Base-by-base conservation (phyloP, 2,329 filamentous ascomycete genomes). In the Colletotrichum limetticola region DNA sequence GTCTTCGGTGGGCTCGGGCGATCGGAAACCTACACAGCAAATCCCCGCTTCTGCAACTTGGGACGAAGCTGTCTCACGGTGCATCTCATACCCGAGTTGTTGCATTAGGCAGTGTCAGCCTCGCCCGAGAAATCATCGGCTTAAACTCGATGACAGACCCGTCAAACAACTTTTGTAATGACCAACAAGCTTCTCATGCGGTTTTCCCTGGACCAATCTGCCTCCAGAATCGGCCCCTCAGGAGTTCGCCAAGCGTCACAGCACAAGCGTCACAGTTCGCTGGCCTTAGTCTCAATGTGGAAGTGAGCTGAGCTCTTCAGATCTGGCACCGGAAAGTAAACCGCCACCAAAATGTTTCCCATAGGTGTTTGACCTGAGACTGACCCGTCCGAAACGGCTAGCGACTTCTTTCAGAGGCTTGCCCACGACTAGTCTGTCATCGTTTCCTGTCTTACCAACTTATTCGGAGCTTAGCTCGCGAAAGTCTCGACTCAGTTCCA, bases 61-160 rank as follows among this genome's bases (percentile, higher is more conserved):
- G 60, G 70, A 72, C 70, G 70, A 72, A 70, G 70, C 66, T 72
- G 70, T 72, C 70, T 72, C 70, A 72, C 70, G 66, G 70, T 52
- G 55, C 69, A 60, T 60, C 70, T 72, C 70, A 72, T 49, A 72
- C 70, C 66, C 65, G 70, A 72, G 26, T 55, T 65, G 70, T 70
- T 70, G 70, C 70, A 72, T 61, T 70, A 59, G 60, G 57, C 24
- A 53, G 59, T 52, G 46, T 46, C 60, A 72, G 70, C 60, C 46
- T 70, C 55, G 32, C 53, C 53, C 59, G 28, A 42, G 12, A 37
- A 30, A 57, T 49, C 59, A 65, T 70, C 70, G 70, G 70, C 70
- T 72, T 61, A 70, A 72, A 70, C 55, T 61, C 22, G 66, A 70
- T 70, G 70, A 70, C 66, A 72, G 56, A 57, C 11, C 70, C 66